A percentile compares a stretch with the other conserved stretches of the same genome.
These are phyloP conservation scores for Boechera retrofracta DNA, from an alignment of 345 rosid species.

Conservation along the genomic window DNA sequence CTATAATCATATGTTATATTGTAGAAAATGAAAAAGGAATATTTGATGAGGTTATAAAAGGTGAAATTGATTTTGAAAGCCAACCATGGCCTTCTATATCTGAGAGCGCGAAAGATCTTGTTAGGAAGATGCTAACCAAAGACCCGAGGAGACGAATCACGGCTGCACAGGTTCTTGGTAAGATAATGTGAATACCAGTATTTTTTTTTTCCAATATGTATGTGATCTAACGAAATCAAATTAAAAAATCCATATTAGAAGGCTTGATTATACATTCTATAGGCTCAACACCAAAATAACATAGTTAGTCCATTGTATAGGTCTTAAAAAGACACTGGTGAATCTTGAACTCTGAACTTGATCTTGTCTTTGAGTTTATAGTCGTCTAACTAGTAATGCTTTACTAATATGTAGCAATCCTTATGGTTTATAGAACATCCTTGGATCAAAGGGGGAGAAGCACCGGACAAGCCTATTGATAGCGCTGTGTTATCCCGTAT, in stretches of 20 bases:
- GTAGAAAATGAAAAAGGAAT: constrained; percentile 88
- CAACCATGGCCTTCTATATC: constrained; percentile 93
- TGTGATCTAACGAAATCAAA: neutral
- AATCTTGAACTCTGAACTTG: neutral
- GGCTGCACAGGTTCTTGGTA: constrained; percentile 91
- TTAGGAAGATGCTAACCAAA: constrained; percentile 78
- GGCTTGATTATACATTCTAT: neutral
- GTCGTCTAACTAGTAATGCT: constrained; percentile 33
- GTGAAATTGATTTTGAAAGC: constrained; percentile 73
- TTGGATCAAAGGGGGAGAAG: constrained; percentile 90
- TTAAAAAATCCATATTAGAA: neutral
- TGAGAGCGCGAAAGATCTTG: constrained; percentile 84
- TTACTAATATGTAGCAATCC: constrained; percentile 38
- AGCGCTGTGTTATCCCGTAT: constrained; percentile 88
- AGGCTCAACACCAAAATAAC: neutral
- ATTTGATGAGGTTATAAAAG: constrained; percentile 76
- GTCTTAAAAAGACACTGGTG: neutral
- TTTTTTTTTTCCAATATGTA: neutral
- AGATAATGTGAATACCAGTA: constrained; percentile 2
- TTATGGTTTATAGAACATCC: constrained; percentile 69
- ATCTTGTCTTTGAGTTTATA: constrained; percentile 4
- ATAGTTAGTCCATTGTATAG: neutral
- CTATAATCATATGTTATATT: constrained; percentile 10
- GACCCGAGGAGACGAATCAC: constrained; percentile 78
- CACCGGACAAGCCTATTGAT: constrained; percentile 87